Percentiles rank a stretch among this genome's conserved stretches.
These are phyloP conservation scores for Tylopilus sp. DNA, from an alignment of 768 basidiomycete genomes.

Conservation along the genomic window DNA sequence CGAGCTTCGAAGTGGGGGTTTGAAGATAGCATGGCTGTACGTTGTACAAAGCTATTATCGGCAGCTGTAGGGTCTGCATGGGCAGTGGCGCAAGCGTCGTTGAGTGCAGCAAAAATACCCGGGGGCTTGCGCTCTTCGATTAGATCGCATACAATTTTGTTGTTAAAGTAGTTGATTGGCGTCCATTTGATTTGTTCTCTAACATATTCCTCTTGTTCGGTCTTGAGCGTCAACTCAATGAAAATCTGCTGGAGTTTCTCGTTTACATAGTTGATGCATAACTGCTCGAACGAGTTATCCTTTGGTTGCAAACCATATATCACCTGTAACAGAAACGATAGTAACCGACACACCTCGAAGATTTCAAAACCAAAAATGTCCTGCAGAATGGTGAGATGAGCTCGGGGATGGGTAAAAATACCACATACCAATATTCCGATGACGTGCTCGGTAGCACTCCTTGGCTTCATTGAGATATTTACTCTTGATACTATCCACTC, in stretches of 20 bases:
- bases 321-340: constrained; percentile 1
- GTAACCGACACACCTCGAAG: constrained; percentile 62
- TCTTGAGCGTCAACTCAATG: constrained; percentile 97
- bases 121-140: constrained; percentile 97
- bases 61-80: constrained; percentile 96
- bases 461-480: constrained; percentile 94
- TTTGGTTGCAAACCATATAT: constrained; percentile 34
- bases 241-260: constrained; percentile 99
- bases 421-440: constrained; percentile 83
- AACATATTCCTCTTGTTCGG: constrained; percentile 99
- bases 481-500: constrained; percentile 98
- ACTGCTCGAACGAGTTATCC: constrained; percentile 96
- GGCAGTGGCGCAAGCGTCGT: constrained; percentile 98
- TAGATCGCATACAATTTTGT: constrained; percentile 96
- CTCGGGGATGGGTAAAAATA: neutral
- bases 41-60: constrained; percentile 94
- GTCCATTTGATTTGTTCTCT: constrained; percentile 99
- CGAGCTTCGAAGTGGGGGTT: constrained; percentile 95
- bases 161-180: constrained; percentile 98
- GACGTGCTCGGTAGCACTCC: constrained; percentile 66
- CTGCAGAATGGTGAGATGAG: constrained; percentile 32
- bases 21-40: constrained; percentile 72
- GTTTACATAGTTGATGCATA: constrained; percentile 99
- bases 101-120: constrained; percentile 95
- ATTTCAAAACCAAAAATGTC: constrained; percentile 99